Base-by-base conservation (phyloP, 1,284 basidiomycete species). In the Gomphus bonarii region DNA sequence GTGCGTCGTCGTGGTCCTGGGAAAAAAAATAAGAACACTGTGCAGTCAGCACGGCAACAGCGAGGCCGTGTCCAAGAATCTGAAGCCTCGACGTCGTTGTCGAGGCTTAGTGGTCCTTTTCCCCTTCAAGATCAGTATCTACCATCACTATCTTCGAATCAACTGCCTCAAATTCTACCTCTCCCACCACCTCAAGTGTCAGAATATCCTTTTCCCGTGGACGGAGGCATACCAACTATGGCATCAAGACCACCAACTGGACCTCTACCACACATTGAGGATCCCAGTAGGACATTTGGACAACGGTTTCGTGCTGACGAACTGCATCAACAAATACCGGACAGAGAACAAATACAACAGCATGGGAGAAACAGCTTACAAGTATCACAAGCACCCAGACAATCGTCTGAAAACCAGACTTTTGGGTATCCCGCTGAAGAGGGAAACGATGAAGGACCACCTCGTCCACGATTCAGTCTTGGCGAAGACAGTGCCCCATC, bases 1-100 rank as follows among this genome's bases (percentile, higher is more conserved):
- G n/a, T 43, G 31, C 47, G 47, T 4, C 55, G 55, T 16, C 55
- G 55, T 8, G 55, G 55, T 44, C 55, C 48, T 28, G 55, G 55
- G 12, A 18, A 36, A 25, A 57, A 57, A 36, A 57, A 38, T 33
- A 25, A n/a, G 50, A 18, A n/a, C 20, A 6, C 7, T 35, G 2
- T 14, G 25, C 14, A 50, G 47, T n/a, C 35, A 16, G 18, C 18
- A 38, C 11, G 12, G 16, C 25, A 7, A 43, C 35, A 43, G 25
- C 33, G 47, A 40, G 22, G 18, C 7, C 11, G 5, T 33, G 43
- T 33, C 3, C 11, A 38, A 43, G 10, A 31, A 40, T 12, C 48
- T 20, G 30, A 25, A 20, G 31, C 48, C 8, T 33, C 33, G 2
- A 11, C 28, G 28, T 43, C 46, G 20, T 22, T 35, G 48, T 20